phyloP scores from a whole-genome alignment of 768 basidiomycete species.

The Tulasnella sp. region DNA sequence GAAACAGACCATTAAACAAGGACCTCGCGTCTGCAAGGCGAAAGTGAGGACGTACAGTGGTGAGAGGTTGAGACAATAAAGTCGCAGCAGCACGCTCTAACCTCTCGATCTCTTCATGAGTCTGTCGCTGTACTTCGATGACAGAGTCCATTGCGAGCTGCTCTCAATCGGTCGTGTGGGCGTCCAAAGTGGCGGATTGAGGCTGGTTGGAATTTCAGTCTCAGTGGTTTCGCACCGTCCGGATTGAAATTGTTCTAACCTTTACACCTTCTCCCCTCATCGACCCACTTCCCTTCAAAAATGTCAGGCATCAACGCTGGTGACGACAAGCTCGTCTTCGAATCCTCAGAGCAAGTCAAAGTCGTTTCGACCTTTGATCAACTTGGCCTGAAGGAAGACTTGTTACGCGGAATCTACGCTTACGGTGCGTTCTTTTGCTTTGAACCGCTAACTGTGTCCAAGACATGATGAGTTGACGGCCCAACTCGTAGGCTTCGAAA shows the following conservation, averaged over 20 bases:
- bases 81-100: conserved; percentile 80
- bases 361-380: conserved; percentile 23
- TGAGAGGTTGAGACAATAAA: conserved; percentile 46
- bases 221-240: neutral
- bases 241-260: conserved; percentile 5
- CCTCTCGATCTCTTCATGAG: conserved; percentile 91
- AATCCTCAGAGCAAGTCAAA: conserved; percentile 27
- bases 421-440: conserved; percentile 25
- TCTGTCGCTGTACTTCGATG: conserved; percentile 87
- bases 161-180: neutral
- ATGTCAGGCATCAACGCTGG: conserved; percentile 54
- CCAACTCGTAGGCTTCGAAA: conserved; percentile 26
- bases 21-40: neutral
- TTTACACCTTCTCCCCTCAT: neutral
- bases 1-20: neutral
- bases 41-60: conserved; percentile 22
- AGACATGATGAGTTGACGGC: neutral
- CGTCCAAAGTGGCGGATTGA: neutral
- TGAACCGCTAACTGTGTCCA: neutral
- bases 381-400: conserved; percentile 33
- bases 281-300: conserved; percentile 4
- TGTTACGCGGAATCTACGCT: conserved; percentile 39
- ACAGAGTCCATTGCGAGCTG: conserved; percentile 70
- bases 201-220: neutral
- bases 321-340: conserved; percentile 57